Percentiles rank a stretch among this genome's conserved stretches.
Evolutionary conservation across 2,329 filamentous ascomycete species (phyloP).

Genomic region (Aspergillus niger): DNA sequence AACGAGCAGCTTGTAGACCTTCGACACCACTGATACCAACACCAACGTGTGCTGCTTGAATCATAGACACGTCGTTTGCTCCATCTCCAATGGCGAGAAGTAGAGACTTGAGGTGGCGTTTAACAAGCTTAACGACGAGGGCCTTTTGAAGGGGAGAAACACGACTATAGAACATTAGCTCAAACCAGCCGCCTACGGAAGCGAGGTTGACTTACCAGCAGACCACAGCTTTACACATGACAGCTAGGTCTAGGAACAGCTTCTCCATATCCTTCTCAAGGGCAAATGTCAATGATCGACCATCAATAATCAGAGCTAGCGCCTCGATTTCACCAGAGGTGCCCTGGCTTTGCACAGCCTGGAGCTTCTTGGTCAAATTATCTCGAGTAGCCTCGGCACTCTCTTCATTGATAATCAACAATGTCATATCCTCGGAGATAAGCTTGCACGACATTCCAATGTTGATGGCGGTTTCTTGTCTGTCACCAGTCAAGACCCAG

Average conservation of each 20-base stretch:
- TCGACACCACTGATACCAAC: slow-evolving; percentile 97
- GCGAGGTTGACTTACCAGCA: slow-evolving; percentile 61
- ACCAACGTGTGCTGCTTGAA: slow-evolving; percentile 96
- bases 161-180: slow-evolving; percentile 59
- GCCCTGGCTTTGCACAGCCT: slow-evolving; percentile 82
- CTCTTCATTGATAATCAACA: slow-evolving; percentile 95
- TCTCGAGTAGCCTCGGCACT: slow-evolving; percentile 74
- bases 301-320: slow-evolving; percentile 90
- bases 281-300: slow-evolving; percentile 90
- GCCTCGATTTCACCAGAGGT: slow-evolving; percentile 68
- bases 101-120: slow-evolving; percentile 87
- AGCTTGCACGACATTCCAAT: slow-evolving; percentile 99
- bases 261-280: slow-evolving; percentile 93
- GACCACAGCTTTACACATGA: slow-evolving; percentile 98
- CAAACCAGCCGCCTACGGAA: background rate
- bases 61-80: slow-evolving; percentile 99
- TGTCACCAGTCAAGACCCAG: slow-evolving; percentile 95
- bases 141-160: slow-evolving; percentile 97
- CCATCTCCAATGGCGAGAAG: slow-evolving; percentile 95
- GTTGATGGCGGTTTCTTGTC: slow-evolving; percentile 98
- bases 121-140: slow-evolving; percentile 95
- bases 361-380: slow-evolving; percentile 90
- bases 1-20: slow-evolving; percentile 92
- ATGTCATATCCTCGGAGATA: slow-evolving; percentile 97
- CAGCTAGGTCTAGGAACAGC: slow-evolving; percentile 85